A percentile compares a stretch with the other conserved stretches of the same genome.
Evolutionary conservation across 2,329 filamentous ascomycete genomes (phyloP).

Genomic region (Pseudogymnoascus sp.): DNA sequence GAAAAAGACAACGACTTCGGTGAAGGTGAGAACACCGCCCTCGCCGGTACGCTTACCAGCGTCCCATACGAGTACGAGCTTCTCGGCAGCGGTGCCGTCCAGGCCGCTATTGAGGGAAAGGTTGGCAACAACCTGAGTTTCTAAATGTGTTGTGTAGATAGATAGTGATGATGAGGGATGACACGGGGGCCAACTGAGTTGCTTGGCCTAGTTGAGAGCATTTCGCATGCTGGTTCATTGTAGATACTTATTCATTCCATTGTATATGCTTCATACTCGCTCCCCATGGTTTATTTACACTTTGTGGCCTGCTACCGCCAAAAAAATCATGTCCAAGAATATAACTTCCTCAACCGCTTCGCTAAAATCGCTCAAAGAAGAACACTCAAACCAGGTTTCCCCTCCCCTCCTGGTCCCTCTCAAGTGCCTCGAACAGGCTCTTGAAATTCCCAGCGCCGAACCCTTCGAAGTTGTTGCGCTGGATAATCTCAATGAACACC

Average conservation of each 20-base stretch:
- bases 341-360: neutral
- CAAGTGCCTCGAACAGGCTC: slow-evolving; percentile 89
- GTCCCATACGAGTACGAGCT: slow-evolving; percentile 45
- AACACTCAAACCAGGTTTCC: slow-evolving; percentile 54
- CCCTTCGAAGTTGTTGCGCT: slow-evolving; percentile 80
- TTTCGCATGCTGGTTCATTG: neutral
- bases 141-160: slow-evolving; percentile 15
- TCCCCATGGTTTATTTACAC: neutral
- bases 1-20: slow-evolving; percentile 39
- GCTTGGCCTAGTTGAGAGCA: neutral
- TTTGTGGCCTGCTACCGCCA: neutral
- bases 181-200: neutral
- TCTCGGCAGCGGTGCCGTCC: slow-evolving; percentile 41
- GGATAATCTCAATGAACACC: slow-evolving; percentile 94
- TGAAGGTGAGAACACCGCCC: slow-evolving; percentile 37
- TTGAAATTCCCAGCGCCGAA: slow-evolving; percentile 96
- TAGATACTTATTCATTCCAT: neutral
- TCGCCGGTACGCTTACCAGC: slow-evolving; percentile 39
- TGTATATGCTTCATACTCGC: neutral
- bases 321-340: neutral
- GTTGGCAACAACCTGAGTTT: slow-evolving; percentile 30
- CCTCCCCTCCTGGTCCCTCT: slow-evolving; percentile 78
- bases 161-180: neutral
- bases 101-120: slow-evolving; percentile 28
- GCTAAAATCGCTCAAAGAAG: neutral